Percentiles rank a stretch among this genome's conserved stretches.
Conservation (phyloP, 768 basidiomycete genomes). For the Tylopilus subfusipes region DNA sequence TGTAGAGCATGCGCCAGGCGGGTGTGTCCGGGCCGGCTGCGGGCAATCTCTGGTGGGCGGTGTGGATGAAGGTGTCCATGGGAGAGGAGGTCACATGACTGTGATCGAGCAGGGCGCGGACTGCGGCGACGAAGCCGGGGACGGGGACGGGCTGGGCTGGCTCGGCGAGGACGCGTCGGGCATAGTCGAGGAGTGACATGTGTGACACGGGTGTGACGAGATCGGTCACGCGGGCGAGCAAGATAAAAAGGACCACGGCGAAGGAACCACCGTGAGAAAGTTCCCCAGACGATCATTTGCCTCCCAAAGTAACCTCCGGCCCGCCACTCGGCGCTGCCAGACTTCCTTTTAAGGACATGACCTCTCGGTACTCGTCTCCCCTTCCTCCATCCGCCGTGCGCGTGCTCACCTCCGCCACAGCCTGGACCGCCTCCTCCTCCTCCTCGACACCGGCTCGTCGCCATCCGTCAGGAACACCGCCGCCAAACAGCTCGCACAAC, state of each 20-base stretch:
- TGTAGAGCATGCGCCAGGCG: conserved; percentile 68
- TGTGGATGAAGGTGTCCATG: conserved; percentile 39
- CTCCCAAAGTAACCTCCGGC: conserved; percentile 43
- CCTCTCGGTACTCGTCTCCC: conserved; percentile 57
- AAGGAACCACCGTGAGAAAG: conserved; percentile 45
- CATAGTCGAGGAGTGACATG: conserved; percentile 10
- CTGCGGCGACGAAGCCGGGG: conserved; percentile 7
- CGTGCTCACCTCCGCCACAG: conserved; percentile 38
- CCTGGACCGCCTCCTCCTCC: conserved; percentile 93
- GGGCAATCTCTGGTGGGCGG: conserved; percentile 52
- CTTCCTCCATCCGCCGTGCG: not conserved
- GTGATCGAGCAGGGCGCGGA: not conserved
- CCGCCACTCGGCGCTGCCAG: conserved; percentile 49
- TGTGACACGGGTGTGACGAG: conserved; percentile 36
- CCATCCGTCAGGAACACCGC: conserved; percentile 89
- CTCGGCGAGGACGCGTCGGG: conserved; percentile 11
- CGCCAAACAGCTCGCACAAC: conserved; percentile 90
- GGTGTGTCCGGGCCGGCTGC: conserved; percentile 22
- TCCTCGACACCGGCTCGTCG: conserved; percentile 94
- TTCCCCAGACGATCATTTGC: conserved; percentile 46
- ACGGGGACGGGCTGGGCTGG: not conserved
- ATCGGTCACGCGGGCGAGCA: conserved; percentile 40
- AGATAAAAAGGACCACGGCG: conserved; percentile 62
- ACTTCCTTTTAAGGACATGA: conserved; percentile 61
- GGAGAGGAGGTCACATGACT: not conserved